Base-by-base conservation (phyloP, 2,329 filamentous ascomycete genomes). In the Fusarium sp. region DNA sequence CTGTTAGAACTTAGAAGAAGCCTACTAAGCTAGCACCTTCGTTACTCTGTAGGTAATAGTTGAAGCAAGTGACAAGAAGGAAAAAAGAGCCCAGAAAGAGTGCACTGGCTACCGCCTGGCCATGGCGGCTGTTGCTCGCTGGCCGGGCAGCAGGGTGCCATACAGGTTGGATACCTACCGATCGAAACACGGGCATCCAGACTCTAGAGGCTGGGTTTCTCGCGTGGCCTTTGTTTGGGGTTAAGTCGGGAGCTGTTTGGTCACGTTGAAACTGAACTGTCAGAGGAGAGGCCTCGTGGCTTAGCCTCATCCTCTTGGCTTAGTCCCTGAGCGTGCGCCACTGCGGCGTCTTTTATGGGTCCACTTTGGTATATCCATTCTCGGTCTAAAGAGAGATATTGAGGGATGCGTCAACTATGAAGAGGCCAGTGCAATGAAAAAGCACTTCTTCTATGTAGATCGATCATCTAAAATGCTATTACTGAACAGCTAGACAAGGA, bases 181-280 rank as follows among this genome's bases (percentile, higher is more conserved):
- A 62, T 68, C 51, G 65, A 68, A 68, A 68, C 61, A 62, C 58
- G 46, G 45, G 56, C 59, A 52, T 58, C 57, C 66, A 61, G 53
- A 20, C 27, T 33, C 30, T 14, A 33, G 30, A 14, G 14, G 40
- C 41, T 56, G 41, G 62, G 55, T n/a, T 54, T 54, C 65, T 72
- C 68, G 70, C 65, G 57, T 71, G 65, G 65, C 56, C 57, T 68
- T 67, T 45, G 67, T 66, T 69, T 51, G 66, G 48, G 56, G 47
- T 68, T 17, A n/a, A 37, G 35, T 37, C 50, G 19, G 30, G 46
- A 33, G 32, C 32, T 46, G 20, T 47, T 40, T 56, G 56, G 43
- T 55, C 62, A 46, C 46, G 50, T 44, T 63, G 48, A 53, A 47
- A 65, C 62, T 30, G 44, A 47, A 65, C 62, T 30, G 44, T 45